These are phyloP conservation scores for Stylosanthes scabra DNA, from an alignment of 331 rosid genomes.

Conservation along the genomic window DNA sequence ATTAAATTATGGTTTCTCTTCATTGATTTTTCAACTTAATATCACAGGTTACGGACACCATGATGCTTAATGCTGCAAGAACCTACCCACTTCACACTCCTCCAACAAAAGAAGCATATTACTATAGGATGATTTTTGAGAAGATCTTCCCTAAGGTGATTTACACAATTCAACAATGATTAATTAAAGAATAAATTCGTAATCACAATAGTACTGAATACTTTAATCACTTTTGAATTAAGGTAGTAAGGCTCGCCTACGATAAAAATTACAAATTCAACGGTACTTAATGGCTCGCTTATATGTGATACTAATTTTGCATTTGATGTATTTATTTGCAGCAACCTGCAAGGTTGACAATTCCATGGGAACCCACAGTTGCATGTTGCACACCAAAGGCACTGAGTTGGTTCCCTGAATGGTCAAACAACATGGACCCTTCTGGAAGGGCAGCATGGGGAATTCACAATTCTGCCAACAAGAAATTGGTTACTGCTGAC, in stretches of 20 bases:
- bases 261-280: too few relatives aligned
- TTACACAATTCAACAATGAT: too few relatives aligned
- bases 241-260: too few relatives aligned
- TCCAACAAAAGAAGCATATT: constrained; percentile 83
- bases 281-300: too few relatives aligned
- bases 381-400: constrained; percentile 98
- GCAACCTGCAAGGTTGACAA: constrained; percentile 86
- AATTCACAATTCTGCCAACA: constrained; percentile 50
- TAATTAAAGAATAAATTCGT: too few relatives aligned
- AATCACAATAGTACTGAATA: too few relatives aligned
- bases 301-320: too few relatives aligned
- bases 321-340: constrained; percentile 39
- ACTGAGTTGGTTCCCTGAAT: constrained; percentile 73
- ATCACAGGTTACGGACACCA: constrained; percentile 75
- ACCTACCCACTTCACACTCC: constrained; percentile 95
- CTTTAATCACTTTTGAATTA: too few relatives aligned
- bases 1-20: constrained; percentile 11
- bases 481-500: background rate
- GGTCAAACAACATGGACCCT: constrained; percentile 90
- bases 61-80: constrained; percentile 83
- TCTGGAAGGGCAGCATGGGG: constrained; percentile 99
- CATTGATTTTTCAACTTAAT: constrained; percentile 25
- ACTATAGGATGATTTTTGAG: constrained; percentile 93
- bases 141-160: constrained; percentile 92
- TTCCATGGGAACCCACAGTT: constrained; percentile 91